Evolutionary conservation across 345 rosid species (phyloP), one percentile per base, ranked within the genome.

Genomic region (Schrenkiella parvula): DNA sequence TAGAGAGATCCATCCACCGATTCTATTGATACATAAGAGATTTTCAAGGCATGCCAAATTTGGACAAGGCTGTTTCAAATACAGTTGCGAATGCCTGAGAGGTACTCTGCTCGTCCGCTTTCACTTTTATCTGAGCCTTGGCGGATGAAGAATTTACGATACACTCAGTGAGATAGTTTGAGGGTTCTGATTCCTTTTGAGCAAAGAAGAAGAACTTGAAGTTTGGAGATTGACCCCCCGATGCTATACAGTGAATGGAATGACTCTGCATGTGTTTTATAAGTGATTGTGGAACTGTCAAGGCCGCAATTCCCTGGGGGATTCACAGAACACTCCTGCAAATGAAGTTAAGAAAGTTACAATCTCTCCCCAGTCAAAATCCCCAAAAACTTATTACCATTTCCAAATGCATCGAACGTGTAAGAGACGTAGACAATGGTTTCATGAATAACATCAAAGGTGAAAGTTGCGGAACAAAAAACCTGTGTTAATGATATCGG

Each of bases 191-290:
- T 0, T 82, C 90, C 82, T 91, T 95, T 50, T 95, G 93, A 18
- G 95, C 93, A 47, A 88, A 87, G 88, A 95, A 91, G 89, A 95
- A 95, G 68, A 95, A 95, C 82, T 91, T 95, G 70, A 88, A 88
- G 84, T 85, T 88, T 10, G 95, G 91, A 9, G 91, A 81, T 76
- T 91, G 96, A 34, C 97, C 99, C 0, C 99, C 99, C 0, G 97
- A 91, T 56, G 95, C 99, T 29, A 91, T 95, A 80, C 97, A 95
- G 44, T 89, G 95, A 72, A 91, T 81, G 48, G 91, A 91, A 70
- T 88, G 81, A 74, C 81, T 82, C 76, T 88, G 97, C 99, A 91
- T 87, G 83, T 91, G 95, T 73, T 75, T 80, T 65, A 89, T 79
- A 48, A 95, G 90, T 61, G 89, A 85, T 66, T 91, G 92, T 43